These are phyloP conservation scores for Globisporangium abappressorium DNA, from an alignment of 352 stramenopile species.

Conservation along the genomic window DNA sequence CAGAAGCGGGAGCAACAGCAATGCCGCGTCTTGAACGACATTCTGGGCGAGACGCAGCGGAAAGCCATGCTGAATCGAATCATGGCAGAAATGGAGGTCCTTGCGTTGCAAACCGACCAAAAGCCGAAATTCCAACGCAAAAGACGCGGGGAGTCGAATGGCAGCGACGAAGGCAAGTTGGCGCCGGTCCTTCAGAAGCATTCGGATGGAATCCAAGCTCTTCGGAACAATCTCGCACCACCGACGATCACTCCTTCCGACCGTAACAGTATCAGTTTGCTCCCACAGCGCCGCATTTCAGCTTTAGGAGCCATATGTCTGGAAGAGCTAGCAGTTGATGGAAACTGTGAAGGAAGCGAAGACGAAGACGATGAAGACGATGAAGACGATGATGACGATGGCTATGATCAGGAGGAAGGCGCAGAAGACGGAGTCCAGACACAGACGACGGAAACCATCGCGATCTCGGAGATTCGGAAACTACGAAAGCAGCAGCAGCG, in stretches of 20 bases:
- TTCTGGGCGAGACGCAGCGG: constrained; percentile 60
- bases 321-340: neutral
- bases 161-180: neutral
- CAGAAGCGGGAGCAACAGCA: constrained; percentile 16
- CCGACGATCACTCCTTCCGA: neutral
- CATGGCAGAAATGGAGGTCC: constrained; percentile 64
- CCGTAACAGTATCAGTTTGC: constrained; percentile 15
- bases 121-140: constrained; percentile 2
- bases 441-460: constrained; percentile 8
- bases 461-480: constrained; percentile 21
- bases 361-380: constrained; percentile 22
- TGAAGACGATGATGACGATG: constrained; percentile 20
- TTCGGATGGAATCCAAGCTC: neutral
- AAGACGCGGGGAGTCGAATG: neutral
- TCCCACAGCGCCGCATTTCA: constrained; percentile 39
- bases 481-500: constrained; percentile 29
- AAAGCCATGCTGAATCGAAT: constrained; percentile 58
- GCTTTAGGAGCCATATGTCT: constrained; percentile 23
- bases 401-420: neutral
- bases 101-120: constrained; percentile 21
- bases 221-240: constrained; percentile 6
- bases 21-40: constrained; percentile 38
- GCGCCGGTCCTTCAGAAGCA: neutral
- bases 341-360: constrained; percentile 5
- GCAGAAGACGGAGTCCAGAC: neutral